These are phyloP conservation scores for Maudiozyma turicensis DNA, from an alignment of 805 yeast species.

Conservation along the genomic window DNA sequence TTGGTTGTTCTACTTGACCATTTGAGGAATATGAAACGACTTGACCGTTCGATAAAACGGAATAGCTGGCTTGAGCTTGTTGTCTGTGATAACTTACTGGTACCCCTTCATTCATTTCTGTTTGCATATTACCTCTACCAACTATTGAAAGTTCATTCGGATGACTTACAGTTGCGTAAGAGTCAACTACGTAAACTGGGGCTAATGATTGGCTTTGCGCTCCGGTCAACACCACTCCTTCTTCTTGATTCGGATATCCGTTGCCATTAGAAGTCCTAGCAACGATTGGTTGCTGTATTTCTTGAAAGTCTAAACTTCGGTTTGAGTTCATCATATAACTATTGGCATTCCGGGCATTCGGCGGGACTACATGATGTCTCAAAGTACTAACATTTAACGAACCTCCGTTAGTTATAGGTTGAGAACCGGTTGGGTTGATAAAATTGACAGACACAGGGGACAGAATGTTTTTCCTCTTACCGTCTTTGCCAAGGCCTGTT, in stretches of 20 bases:
- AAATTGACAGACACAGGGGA: constrained; percentile 24
- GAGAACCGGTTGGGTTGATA: constrained; percentile 5
- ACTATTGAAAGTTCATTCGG: not conserved
- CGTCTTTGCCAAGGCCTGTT: constrained; percentile 25
- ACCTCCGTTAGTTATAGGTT: not conserved
- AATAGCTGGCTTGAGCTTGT: not conserved
- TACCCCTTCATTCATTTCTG: not conserved
- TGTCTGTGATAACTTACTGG: not conserved
- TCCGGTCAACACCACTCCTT: not conserved
- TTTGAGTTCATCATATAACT: not conserved
- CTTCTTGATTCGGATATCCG: not conserved
- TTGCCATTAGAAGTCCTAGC: not conserved
- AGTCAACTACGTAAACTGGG: not conserved
- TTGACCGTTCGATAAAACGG: not conserved
- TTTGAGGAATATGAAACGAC: not conserved
- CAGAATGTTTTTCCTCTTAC: constrained; percentile 23
- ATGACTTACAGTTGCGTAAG: not conserved
- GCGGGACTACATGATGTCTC: not conserved
- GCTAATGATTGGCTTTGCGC: too few relatives aligned
- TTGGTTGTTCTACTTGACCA: not conserved
- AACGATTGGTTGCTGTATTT: not conserved
- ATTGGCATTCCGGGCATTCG: too few relatives aligned
- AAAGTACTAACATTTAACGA: not conserved
- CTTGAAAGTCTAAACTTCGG: not conserved
- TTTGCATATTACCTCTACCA: not conserved